Conservation (phyloP, 108 stramenopile species). For the Cylindrotheca closterium region DNA sequence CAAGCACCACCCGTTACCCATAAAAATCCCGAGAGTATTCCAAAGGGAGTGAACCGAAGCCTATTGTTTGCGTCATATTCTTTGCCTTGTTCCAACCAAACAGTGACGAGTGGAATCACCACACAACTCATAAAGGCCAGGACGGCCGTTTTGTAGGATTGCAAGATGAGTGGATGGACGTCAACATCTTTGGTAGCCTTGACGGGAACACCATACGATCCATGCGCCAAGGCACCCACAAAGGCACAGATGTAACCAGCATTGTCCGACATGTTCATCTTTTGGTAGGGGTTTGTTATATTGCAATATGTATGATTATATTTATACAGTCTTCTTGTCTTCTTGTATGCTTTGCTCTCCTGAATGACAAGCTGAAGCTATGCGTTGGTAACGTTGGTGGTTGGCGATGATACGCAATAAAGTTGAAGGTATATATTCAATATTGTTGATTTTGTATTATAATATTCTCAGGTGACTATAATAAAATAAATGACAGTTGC, state of each 20-base stretch:
- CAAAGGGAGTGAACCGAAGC: constrained; percentile 51
- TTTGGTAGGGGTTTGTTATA: too few species aligned
- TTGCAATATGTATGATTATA: too few species aligned
- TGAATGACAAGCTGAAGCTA: too few species aligned
- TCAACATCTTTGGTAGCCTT: constrained; percentile 38
- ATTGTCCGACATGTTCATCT: too few species aligned
- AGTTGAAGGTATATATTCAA: too few species aligned
- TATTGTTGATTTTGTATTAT: too few species aligned
- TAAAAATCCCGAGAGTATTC: constrained; percentile 59
- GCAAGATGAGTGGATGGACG: constrained; percentile 53
- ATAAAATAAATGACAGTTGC: too few species aligned
- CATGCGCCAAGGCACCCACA: constrained; percentile 38
- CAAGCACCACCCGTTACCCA: constrained; percentile 50
- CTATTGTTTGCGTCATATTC: neutral
- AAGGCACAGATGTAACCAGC: constrained; percentile 51
- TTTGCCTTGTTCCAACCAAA: neutral
- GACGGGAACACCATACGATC: constrained; percentile 60
- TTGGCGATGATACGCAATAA: too few species aligned
- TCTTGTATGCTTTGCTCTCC: too few species aligned
- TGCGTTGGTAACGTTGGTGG: too few species aligned
- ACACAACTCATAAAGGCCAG: constrained; percentile 41
- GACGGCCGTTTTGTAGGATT: constrained; percentile 47
- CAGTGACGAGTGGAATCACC: neutral
- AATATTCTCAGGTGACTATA: too few species aligned
- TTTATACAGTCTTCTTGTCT: too few species aligned